These are phyloP conservation scores for Monilinia vaccinii-corymbosi DNA, from an alignment of 2,329 filamentous ascomycete species.

Conservation along the genomic window DNA sequence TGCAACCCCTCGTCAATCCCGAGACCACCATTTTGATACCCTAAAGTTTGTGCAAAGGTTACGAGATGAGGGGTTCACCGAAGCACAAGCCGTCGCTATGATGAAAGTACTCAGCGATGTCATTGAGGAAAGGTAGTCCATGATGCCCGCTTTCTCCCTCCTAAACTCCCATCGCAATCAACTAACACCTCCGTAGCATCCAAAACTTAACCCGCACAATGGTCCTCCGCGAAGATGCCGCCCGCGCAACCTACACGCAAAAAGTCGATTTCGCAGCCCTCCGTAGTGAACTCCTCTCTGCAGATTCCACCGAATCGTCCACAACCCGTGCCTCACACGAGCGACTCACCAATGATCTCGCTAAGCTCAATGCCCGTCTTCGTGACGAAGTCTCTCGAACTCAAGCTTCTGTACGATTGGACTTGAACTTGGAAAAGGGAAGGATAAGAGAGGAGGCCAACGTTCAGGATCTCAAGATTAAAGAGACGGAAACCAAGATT, in stretches of 20 bases:
- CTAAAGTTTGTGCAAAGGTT: slow-evolving; percentile 92
- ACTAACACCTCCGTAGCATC: slow-evolving; percentile 47
- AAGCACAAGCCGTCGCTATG: slow-evolving; percentile 93
- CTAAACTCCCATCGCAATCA: background rate
- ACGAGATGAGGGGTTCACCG: slow-evolving; percentile 85
- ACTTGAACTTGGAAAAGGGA: slow-evolving; percentile 94
- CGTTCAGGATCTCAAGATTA: slow-evolving; percentile 93
- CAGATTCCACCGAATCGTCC: slow-evolving; percentile 83
- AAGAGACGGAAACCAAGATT: slow-evolving; percentile 97
- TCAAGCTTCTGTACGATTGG: slow-evolving; percentile 83
- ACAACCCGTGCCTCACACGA: slow-evolving; percentile 87
- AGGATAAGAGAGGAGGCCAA: slow-evolving; percentile 94
- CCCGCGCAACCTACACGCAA: slow-evolving; percentile 70
- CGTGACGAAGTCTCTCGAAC: slow-evolving; percentile 92
- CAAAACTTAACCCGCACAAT: slow-evolving; percentile 96
- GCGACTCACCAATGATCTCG: slow-evolving; percentile 85
- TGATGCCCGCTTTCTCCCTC: background rate
- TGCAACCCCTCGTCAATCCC: slow-evolving; percentile 47
- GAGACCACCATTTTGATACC: slow-evolving; percentile 96
- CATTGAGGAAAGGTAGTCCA: slow-evolving; percentile 73
- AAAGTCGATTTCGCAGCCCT: slow-evolving; percentile 98
- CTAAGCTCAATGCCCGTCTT: slow-evolving; percentile 81
- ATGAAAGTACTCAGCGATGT: slow-evolving; percentile 96
- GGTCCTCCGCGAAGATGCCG: slow-evolving; percentile 90
- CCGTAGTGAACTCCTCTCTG: slow-evolving; percentile 83